Evolutionary conservation across 2,329 filamentous ascomycete species (phyloP).

Genomic region (Colletotrichum cereale): DNA sequence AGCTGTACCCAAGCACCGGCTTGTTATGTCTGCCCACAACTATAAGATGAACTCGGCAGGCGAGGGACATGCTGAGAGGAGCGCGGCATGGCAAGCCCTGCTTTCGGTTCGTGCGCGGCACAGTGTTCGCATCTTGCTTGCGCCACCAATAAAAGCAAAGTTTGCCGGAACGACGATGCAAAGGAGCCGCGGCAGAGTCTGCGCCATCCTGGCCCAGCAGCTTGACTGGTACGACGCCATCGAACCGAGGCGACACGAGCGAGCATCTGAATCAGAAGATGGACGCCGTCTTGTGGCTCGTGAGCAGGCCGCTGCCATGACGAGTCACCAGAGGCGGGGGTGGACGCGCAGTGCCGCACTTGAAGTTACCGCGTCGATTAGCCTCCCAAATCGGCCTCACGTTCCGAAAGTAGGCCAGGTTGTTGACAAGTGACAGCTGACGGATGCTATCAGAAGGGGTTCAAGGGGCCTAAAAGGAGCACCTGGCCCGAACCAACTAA

Average conservation of each 20-base stretch:
- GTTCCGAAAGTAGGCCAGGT: constrained; percentile 25
- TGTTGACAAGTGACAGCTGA: constrained; percentile 14
- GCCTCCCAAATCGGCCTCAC: constrained; percentile 33
- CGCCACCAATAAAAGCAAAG: background rate
- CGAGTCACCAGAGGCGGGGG: background rate
- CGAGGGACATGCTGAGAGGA: constrained; percentile 26
- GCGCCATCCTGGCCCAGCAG: background rate
- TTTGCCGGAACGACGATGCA: background rate
- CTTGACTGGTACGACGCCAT: constrained; percentile 1
- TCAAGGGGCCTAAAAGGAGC: constrained; percentile 16
- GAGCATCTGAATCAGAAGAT: constrained; percentile 9
- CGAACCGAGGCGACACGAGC: constrained; percentile 21
- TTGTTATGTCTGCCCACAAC: background rate
- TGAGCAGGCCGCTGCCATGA: constrained; percentile 18
- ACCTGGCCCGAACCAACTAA: constrained; percentile 15
- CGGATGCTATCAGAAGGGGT: constrained; percentile 3
- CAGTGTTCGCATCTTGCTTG: constrained; percentile 2
- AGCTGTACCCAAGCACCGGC: constrained; percentile 17
- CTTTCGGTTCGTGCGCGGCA: constrained; percentile 3
- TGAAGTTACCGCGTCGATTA: constrained; percentile 19
- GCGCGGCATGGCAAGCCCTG: constrained; percentile 31
- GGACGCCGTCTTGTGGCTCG: constrained; percentile 25
- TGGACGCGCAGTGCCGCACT: constrained; percentile 14
- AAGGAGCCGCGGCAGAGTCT: background rate
- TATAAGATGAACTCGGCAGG: constrained; percentile 34